Base-by-base conservation (phyloP, 2,329 filamentous ascomycete genomes). In the Phialemonium atrogriseum region DNA sequence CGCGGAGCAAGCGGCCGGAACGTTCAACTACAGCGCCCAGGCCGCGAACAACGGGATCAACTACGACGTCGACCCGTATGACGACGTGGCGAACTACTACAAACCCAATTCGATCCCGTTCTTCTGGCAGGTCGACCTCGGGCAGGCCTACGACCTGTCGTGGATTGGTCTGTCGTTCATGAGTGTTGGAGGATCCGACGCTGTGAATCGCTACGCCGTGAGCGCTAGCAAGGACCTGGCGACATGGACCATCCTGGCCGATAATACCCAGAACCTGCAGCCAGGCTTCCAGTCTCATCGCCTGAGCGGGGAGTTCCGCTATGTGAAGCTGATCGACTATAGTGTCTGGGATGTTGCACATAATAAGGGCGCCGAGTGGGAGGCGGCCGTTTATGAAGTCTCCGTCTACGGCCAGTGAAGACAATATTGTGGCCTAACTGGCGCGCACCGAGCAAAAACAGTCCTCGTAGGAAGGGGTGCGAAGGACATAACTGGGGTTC, bases 91-190 rank as follows among this genome's bases (percentile, higher is more conserved):
- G 13, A 17, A 35, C 20, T 35, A 35, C 28, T 35, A 35, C 22
- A n/a, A 21, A 5, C 28, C 33, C 17, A 5, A 13, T 5, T 6
- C 28, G 12, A 29, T 35, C 10, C 33, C 33, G 24, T 35, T 25
- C 26, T 35, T 25, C 33, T 33, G 33, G 33, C 30, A 35, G 16
- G 33, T 35, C 10, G 33, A 35, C 20, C 29, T 35, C 6, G 27
- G 23, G 9, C 13, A 20, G 2, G n/a, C 14, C n/a, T 33, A 32
- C 25, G 24, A 14, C 29, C 14, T 35, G 12, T 30, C 33, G 12
- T 35, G 33, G 33, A 33, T 35, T 12, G 33, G 33, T 9, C 30
- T 35, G 20, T 35, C 33, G n/a, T 35, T 35, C 16, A 18, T 16
- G 11, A 35, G 33, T 20, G 30, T 35, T 19, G 18, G 15, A 7